Base-by-base conservation (phyloP, 305 asterid species). In the Plantago coronopus region DNA sequence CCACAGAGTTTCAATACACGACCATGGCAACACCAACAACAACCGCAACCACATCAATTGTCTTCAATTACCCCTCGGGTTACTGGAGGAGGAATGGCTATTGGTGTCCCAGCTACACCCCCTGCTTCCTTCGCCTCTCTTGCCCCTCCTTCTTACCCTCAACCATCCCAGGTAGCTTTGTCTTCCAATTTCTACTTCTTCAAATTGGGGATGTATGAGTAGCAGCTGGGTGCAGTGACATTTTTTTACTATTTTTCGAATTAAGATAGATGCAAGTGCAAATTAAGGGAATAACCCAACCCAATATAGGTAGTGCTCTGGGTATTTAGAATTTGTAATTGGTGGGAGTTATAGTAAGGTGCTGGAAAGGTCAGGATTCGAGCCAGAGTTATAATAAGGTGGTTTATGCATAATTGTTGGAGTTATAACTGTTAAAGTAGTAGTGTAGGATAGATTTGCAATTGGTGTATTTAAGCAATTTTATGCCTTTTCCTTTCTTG, bases 11-110 rank as follows among this genome's bases (percentile, higher is more conserved):
- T 78, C 64, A 79, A 78, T 40, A 77, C 74, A 45, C 78, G 91
- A 9, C 81, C 86, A 57, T 84, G 96, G 95, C 95, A 79, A 65
- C 89, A 72, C 54, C 78, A 83, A 2, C 48, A 89, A 11, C 69
- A 69, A 61, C 65, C 83, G 2, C 91, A 88, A 70, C 84, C 69
- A 62, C 61, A 89, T 17, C 81, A 74, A 31, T 94, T 88, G 0
- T 74, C 88, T 46, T 80, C 91, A 12, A 84, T 94, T 18, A 3
- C 46, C 3, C 72, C 72, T 21, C 86, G 85, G 40, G 66, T 87
- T 23, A 31, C 8, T 31, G 38, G 38, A 3, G 38, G 38, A 31
- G 38, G 38, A 2, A 7, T 31, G 38, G 57, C 57, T 23, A 23
- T 51, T 34, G 40, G 57, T 14, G 17, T 51, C 18, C 70, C 87